Base-by-base conservation (phyloP, 306 rosid genomes). In the Begonia masoniana region DNA sequence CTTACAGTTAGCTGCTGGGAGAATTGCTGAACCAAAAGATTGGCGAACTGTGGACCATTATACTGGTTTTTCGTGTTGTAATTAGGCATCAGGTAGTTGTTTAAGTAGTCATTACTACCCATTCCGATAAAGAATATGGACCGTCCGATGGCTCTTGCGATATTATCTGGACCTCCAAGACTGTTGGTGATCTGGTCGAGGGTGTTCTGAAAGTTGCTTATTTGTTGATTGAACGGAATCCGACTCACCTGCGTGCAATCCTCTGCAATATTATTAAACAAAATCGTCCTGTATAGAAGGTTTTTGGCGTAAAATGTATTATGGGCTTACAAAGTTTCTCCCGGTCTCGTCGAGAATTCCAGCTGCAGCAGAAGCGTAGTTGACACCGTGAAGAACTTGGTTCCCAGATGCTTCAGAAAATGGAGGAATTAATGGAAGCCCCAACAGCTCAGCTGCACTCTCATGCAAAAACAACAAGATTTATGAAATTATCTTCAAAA, bases 41-140 rank as follows among this genome's bases (percentile, higher is more conserved):
- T 58, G 43, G 97, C 96, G 57, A 52, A 91, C 17, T 91, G 92
- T 31, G 52, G 77, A 35, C 61, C 82, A 52, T 83, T 83, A 52
- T 78, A 91, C 57, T 91, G 94, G 51, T 60, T 71, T 47, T 74
- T 60, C 6, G 97, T 91, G 11, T 73, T 61, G 57, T 80, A 85
- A 52, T 91, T 91, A 46, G 96, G 97, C 97, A 91, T 91, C 13
- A 91, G 96, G 58, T 91, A 85, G 60, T 85, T 91, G 67, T 91
- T 91, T 1, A 91, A 75, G 75, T 91, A 91, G 79, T 91, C 97
- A 63, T 91, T 91, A 81, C 93, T 83, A 7, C 97, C 97, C 94
- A 91, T 85, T 69, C 92, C 96, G 15, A 91, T 78, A 55, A 83
- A 91, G 76, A 85, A 85, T 11, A 89, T 61, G 67, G 85, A 76